Conservation (phyloP, 352 stramenopile genomes). For the Globisporangium nagaii region DNA sequence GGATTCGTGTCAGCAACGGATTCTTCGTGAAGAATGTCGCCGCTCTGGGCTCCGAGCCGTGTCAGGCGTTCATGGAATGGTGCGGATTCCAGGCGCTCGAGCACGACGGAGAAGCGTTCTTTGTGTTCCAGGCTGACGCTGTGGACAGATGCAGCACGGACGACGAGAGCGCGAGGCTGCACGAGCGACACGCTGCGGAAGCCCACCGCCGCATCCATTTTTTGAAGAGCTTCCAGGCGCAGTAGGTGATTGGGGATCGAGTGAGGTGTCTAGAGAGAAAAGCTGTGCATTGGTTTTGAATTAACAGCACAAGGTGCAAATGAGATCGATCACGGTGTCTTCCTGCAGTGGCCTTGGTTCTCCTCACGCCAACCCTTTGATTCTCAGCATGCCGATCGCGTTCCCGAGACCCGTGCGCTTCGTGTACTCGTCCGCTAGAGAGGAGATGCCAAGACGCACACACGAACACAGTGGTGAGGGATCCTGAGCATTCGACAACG, state of each 20-base stretch:
- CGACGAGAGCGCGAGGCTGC: neutral
- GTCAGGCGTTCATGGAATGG: constrained; percentile 34
- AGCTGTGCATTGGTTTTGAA: neutral
- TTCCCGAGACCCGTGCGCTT: constrained; percentile 63
- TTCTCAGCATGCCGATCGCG: constrained; percentile 64
- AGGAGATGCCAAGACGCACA: neutral
- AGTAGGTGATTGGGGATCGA: too few relatives aligned
- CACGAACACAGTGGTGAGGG: constrained; percentile 1
- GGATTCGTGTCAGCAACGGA: constrained; percentile 67
- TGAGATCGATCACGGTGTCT: neutral
- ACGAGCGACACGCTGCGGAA: neutral
- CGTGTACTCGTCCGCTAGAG: constrained; percentile 68
- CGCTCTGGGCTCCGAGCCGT: neutral
- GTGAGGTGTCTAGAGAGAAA: too few relatives aligned
- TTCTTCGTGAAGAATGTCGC: constrained; percentile 59
- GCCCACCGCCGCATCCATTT: constrained; percentile 5
- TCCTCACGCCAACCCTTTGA: constrained; percentile 52
- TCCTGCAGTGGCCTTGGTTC: neutral
- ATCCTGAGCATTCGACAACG: too few relatives aligned
- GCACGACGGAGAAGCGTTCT: constrained; percentile 35
- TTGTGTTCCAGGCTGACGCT: constrained; percentile 19
- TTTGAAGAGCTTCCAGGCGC: neutral
- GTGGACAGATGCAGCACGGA: neutral
- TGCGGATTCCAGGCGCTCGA: constrained; percentile 36
- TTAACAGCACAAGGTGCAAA: neutral